Evolutionary conservation across 257 asterid species (phyloP), one percentile per base, ranked within the genome.

Genomic region (Ocimum tenuiflorum): DNA sequence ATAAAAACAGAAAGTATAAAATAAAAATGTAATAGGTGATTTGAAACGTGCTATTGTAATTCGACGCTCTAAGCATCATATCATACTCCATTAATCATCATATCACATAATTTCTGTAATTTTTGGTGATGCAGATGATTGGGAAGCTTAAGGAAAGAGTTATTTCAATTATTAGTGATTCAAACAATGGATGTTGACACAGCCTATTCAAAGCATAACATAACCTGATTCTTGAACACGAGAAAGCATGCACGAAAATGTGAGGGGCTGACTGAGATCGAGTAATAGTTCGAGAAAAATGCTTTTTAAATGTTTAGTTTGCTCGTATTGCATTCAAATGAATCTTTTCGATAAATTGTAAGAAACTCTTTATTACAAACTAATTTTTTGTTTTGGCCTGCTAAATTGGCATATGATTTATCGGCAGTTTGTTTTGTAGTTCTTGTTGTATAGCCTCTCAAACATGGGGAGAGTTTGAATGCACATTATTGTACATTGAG

Each of bases 81-180:
- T 35, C 38, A 20, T 48, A 38, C 46, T 27, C 43, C 52, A 35
- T 71, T 12, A 27, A 2, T 51, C 31, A 38, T 17, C 13, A 11
- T 39, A 23, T n/a, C n/a, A 52, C 48, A 36, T 38, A 31, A 42
- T 63, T 63, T 46, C 60, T 53, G 33, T 47, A 22, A 36, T 42
- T 61, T n/a, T 66, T 67, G 65, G 46, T 39, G 51, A 67, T 65
- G 77, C 95, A 91, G 96, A 70, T 77, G 36, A 79, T 57, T 36
- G 84, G 81, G 75, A 80, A 68, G 71, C 86, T 92, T 1, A 80
- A 80, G 82, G 78, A 74, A 65, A 77, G 70, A 63, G 81, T 92
- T 60, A 1, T 63, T 52, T 82, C 95, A 7, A 74, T 92, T 29
- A 84, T 89, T 75, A 72, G 80, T 42, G 70, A 67, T 50, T 47